Evolutionary conservation across 441 rosid genomes (phyloP).

Genomic region (Populus hybrid): DNA sequence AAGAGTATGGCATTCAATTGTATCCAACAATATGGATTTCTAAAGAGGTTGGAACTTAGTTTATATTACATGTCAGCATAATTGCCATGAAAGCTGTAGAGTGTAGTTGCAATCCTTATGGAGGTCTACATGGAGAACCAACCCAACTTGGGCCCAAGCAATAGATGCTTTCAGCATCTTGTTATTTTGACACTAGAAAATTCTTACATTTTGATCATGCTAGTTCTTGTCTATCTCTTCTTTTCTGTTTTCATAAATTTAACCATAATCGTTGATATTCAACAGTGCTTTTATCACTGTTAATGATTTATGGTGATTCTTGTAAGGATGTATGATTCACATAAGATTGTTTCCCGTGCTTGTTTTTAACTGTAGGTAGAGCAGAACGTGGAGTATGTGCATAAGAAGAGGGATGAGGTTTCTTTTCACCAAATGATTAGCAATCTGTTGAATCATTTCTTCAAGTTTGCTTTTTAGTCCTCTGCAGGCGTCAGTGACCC

Average conservation of each 20-base stretch:
- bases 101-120: not conserved
- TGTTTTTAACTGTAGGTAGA: slow-evolving; percentile 53
- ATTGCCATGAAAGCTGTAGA: not conserved
- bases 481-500: not conserved
- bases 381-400: slow-evolving; percentile 67
- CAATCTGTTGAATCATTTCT: slow-evolving; percentile 66
- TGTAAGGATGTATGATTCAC: not conserved
- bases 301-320: not conserved
- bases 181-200: not conserved
- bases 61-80: not conserved
- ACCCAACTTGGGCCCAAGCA: not conserved
- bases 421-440: slow-evolving; percentile 87
- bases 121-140: not conserved
- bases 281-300: not conserved
- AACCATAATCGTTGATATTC: not conserved
- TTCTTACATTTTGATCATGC: not conserved
- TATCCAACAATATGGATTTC: not conserved
- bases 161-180: not conserved
- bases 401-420: slow-evolving; percentile 79
- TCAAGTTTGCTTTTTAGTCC: slow-evolving; percentile 39
- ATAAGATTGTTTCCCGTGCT: not conserved
- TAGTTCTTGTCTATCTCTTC: not conserved
- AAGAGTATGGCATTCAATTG: not conserved
- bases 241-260: not conserved
- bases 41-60: too few species aligned